Evolutionary conservation across 2,329 filamentous ascomycete genomes (phyloP), one percentile per base, ranked within the genome.

Genomic region (Sphaerulina populicola): DNA sequence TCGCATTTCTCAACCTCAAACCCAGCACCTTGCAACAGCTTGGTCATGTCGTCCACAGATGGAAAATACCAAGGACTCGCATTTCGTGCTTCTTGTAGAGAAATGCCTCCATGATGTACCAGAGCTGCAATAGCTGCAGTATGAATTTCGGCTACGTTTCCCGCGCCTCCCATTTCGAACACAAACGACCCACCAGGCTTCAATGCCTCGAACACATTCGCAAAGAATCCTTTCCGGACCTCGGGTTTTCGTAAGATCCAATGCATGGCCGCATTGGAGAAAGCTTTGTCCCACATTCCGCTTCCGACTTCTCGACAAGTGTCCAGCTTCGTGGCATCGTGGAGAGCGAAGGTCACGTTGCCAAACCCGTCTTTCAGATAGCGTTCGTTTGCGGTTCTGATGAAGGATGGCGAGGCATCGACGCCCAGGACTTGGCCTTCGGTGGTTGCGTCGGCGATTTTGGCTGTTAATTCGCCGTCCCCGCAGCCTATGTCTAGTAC

Each of bases 21-120:
- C 0, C 73, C 73, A 2, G 66, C 60, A 2, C 63, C 53, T 44
- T 67, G 60, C 31, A 77, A 57, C 3, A 64, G 62, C 12, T 54
- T 49, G 37, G 59, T 58, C 64, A 79, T 75, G 81, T 81, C 84
- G 0, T 57, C 64, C 60, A 82, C 80, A 56, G 82, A 80, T 0
- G 83, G 81, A 64, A 87, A 88, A 66, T 85, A 87, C 84, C 84
- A 88, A 4, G 84, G 83, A 54, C 77, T 76, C 0, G 70, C 72
- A 11, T 72, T 73, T 15, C 70, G 55, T 0, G 78, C 77, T 8
- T 69, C 66, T n/a, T 69, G 60, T 1, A 82, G 57, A 0, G 77
- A 71, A 0, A 81, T 63, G 11, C 46, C 46, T 1, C 78, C 75
- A 1, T 75, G 72, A 12, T 72, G 64, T 1, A 69, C 66, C 1